These are phyloP conservation scores for Theileria parva DNA, from an alignment of 169 alveolate species.

Conservation along the genomic window DNA sequence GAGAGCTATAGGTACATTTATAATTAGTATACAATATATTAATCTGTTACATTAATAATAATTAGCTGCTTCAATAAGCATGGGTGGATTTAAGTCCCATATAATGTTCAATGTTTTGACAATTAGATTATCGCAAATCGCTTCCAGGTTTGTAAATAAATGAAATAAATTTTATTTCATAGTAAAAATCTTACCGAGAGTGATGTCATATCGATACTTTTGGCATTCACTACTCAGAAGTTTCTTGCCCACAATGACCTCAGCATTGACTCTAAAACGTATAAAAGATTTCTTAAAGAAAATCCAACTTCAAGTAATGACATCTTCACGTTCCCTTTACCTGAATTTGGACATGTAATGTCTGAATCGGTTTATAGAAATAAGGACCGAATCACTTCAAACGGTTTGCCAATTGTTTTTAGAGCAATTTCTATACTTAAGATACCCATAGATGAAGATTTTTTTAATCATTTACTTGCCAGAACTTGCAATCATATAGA, in stretches of 20 bases:
- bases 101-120: conserved; percentile 37
- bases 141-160: background rate
- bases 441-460: conserved; percentile 13
- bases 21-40: background rate
- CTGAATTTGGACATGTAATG: conserved; percentile 31
- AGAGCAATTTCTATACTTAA: conserved; percentile 34
- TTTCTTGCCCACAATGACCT: conserved; percentile 41
- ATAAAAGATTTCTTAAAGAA: conserved; percentile 25
- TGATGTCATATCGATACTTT: conserved; percentile 48
- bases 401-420: conserved; percentile 53
- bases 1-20: conserved; percentile 29
- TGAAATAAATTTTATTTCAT: background rate
- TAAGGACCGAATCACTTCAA: conserved; percentile 21
- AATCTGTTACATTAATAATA: no score
- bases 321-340: conserved; percentile 36
- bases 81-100: conserved; percentile 49
- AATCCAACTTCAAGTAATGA: conserved; percentile 3
- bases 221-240: conserved; percentile 48
- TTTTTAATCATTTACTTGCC: background rate
- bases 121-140: conserved; percentile 23
- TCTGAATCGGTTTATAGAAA: conserved; percentile 18
- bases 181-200: conserved; percentile 12
- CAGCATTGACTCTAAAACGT: conserved; percentile 36
- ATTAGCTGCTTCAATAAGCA: conserved; percentile 44
- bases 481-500: conserved; percentile 21